phyloP scores from a whole-genome alignment of 768 basidiomycete species.

The Pleurotus salmoneostramineus region DNA sequence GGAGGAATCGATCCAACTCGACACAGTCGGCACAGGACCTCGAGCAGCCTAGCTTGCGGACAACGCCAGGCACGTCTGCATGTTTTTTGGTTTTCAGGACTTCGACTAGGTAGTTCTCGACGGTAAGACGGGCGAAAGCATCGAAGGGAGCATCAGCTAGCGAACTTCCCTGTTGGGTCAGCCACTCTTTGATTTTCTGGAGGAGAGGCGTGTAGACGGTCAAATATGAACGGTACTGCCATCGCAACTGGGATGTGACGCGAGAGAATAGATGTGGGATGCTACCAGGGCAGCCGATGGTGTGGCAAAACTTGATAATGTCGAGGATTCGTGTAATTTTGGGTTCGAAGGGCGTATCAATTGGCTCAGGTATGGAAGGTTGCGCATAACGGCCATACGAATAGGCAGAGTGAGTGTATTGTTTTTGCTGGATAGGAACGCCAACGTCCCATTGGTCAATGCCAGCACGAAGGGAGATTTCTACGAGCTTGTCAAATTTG shows the following conservation, averaged over 20 bases:
- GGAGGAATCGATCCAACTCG: conserved; percentile 22
- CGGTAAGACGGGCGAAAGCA: conserved; percentile 23
- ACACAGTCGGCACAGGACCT: conserved; percentile 21
- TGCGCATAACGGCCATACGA: neutral
- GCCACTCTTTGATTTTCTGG: conserved; percentile 15
- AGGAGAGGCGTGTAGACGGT: conserved; percentile 22
- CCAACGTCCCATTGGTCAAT: conserved; percentile 16
- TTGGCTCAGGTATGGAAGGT: neutral
- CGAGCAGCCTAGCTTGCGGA: conserved; percentile 28
- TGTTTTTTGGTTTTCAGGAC: conserved; percentile 20
- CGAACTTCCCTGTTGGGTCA: conserved; percentile 13
- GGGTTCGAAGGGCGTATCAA: neutral
- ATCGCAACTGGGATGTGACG: neutral
- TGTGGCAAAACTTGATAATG: conserved; percentile 20
- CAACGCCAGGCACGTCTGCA: conserved; percentile 1
- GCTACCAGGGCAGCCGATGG: conserved; percentile 14
- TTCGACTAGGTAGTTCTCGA: conserved; percentile 23
- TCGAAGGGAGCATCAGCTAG: conserved; percentile 21
- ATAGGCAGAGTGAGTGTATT: too few relatives aligned
- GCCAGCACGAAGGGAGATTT: conserved; percentile 13
- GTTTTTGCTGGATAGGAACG: neutral
- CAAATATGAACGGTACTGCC: neutral
- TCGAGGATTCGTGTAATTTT: conserved; percentile 21
- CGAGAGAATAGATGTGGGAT: conserved; percentile 18
- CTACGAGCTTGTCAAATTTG: conserved; percentile 14